Base-by-base conservation (phyloP, 352 stramenopile genomes). In the Aphanomyces stellatus region DNA sequence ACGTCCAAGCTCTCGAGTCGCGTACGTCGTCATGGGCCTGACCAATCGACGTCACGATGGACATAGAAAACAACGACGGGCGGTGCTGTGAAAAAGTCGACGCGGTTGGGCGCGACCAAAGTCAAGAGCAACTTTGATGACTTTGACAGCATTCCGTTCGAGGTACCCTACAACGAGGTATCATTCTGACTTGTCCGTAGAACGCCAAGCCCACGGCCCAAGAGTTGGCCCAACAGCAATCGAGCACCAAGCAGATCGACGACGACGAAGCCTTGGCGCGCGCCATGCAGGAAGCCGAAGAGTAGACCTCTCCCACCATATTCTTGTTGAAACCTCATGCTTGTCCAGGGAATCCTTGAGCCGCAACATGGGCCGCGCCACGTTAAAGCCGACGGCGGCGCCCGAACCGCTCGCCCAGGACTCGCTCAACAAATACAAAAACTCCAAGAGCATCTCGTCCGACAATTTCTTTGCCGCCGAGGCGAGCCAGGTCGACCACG, bases 371-470 rank as follows among this genome's bases (percentile, higher is more conserved):
- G 33, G 28, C 13, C 67, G 35, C 41, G 22, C 42, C 72, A 88
- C 28, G 61, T 46, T 64, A 22, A 25, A 72, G 15, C 41, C 70
- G 57, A 35, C 71, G 28, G 71, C 78, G 53, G 65, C 78, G 37
- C 41, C 74, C 2, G 46, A 70, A 3, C 53, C 76, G 1, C 27
- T 70, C 41, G 61, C 79, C 34, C 62, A 69, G 2, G 81, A 80
- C n/a, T 90, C 79, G n/a, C 69, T 95, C 51, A 74, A 96, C 75
- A 96, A 96, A 71, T 96, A 95, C 76, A 95, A 95, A 72, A 96
- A 96, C 53, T 84, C 87, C 67, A 96, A 96, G 69, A 93, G 85
- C 1, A 96, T 96, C 55, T 95, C 86, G 24, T 96, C 88, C 8
- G 87, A 90, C 64, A 93, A 96, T 37, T 95, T 94, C 66, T 96